These are phyloP conservation scores for Cylindrodendrum hubeiense DNA, from an alignment of 2,329 filamentous ascomycete genomes.

Conservation along the genomic window DNA sequence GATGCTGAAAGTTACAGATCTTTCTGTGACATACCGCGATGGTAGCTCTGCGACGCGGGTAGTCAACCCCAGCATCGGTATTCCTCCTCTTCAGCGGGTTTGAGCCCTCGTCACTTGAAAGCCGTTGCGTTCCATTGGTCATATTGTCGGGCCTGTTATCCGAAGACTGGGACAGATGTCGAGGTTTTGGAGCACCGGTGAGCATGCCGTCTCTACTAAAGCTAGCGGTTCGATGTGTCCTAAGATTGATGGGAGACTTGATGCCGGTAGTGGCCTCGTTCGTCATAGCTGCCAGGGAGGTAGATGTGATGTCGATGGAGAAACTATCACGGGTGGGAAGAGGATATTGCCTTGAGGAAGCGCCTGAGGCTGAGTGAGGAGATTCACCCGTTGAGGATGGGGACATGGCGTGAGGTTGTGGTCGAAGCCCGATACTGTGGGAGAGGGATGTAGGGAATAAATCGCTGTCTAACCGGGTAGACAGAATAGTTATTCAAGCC, in stretches of 20 bases:
- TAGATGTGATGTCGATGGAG: slow-evolving; percentile 61
- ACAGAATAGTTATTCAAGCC: slow-evolving; percentile 7
- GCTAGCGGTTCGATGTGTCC: slow-evolving; percentile 58
- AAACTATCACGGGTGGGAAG: slow-evolving; percentile 61
- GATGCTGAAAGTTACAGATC: neutral
- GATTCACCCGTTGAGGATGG: slow-evolving; percentile 68
- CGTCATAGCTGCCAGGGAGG: slow-evolving; percentile 56
- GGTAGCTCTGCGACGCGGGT: slow-evolving; percentile 73
- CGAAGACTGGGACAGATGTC: slow-evolving; percentile 68
- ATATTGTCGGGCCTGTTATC: slow-evolving; percentile 59
- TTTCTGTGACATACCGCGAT: slow-evolving; percentile 68
- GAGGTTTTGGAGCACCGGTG: slow-evolving; percentile 64
- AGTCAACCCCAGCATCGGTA: slow-evolving; percentile 72
- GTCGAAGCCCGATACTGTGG: slow-evolving; percentile 35
- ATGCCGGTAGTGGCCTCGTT: slow-evolving; percentile 56
- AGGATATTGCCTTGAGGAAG: slow-evolving; percentile 57
- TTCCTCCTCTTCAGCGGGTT: slow-evolving; percentile 73
- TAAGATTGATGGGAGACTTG: slow-evolving; percentile 65
- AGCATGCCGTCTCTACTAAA: slow-evolving; percentile 68
- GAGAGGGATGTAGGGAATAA: slow-evolving; percentile 33
- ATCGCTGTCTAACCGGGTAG: slow-evolving; percentile 12
- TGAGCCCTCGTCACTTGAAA: slow-evolving; percentile 63
- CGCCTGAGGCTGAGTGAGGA: slow-evolving; percentile 56
- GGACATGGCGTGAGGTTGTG: slow-evolving; percentile 57
- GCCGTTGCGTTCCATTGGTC: slow-evolving; percentile 60